Evolutionary conservation across 2,329 filamentous ascomycete genomes (phyloP).

Genomic region (Didymosphaeria variabile): DNA sequence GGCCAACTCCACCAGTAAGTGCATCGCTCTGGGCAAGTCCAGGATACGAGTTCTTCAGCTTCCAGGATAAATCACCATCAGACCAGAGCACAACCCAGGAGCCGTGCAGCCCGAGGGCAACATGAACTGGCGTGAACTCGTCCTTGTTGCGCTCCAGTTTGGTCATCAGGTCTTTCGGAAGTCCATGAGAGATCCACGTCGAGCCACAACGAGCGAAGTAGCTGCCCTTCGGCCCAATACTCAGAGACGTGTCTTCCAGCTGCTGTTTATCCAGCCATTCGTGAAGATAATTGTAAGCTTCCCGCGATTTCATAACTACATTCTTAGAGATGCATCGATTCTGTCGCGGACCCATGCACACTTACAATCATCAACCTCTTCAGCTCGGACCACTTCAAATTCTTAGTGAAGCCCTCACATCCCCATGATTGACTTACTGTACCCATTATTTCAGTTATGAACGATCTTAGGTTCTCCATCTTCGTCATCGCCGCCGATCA

Average conservation of each 20-base stretch:
- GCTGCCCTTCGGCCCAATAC: slow-evolving; percentile 22
- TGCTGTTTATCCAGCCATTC: slow-evolving; percentile 26
- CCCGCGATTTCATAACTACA: slow-evolving; percentile 11
- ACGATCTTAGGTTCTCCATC: neutral
- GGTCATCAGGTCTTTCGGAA: slow-evolving; percentile 16
- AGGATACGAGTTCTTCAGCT: slow-evolving; percentile 16
- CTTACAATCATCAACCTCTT: slow-evolving; percentile 16
- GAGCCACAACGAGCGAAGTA: slow-evolving; percentile 21
- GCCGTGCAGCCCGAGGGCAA: slow-evolving; percentile 18
- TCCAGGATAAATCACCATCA: slow-evolving; percentile 14
- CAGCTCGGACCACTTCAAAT: slow-evolving; percentile 8
- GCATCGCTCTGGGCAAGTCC: neutral
- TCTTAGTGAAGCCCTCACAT: too few species aligned
- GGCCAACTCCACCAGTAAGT: neutral
- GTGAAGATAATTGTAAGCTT: slow-evolving; percentile 13
- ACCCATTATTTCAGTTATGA: slow-evolving; percentile 5
- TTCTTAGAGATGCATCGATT: neutral
- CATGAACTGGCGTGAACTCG: slow-evolving; percentile 1
- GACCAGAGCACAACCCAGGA: slow-evolving; percentile 19
- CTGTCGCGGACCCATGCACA: neutral
- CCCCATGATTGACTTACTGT: neutral
- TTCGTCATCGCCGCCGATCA: slow-evolving; percentile 1
- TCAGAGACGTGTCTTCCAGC: slow-evolving; percentile 15
- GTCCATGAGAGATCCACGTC: slow-evolving; percentile 12
- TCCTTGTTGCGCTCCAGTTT: slow-evolving; percentile 12